These are phyloP conservation scores for Boletus eberwhitei DNA, from an alignment of 768 basidiomycete genomes.

Conservation along the genomic window DNA sequence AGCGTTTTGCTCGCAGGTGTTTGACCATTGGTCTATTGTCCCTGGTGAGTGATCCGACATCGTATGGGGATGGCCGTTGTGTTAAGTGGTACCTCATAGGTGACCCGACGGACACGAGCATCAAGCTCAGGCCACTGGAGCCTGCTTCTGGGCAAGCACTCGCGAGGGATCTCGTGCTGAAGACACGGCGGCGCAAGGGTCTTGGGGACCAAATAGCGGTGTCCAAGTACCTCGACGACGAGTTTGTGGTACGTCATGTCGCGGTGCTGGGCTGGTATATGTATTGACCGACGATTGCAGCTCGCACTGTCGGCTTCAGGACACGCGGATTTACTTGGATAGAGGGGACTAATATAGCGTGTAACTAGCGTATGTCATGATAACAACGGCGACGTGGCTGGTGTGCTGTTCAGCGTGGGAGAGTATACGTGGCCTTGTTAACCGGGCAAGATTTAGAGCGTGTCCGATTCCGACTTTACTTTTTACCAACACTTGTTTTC, in stretches of 20 bases:
- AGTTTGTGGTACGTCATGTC: constrained; percentile 73
- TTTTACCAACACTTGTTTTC: constrained; percentile 30
- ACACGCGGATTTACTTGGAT: constrained; percentile 88
- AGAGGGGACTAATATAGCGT: constrained; percentile 19
- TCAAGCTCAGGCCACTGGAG: constrained; percentile 93
- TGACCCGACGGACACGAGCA: constrained; percentile 96
- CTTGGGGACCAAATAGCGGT: constrained; percentile 96
- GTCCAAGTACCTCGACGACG: constrained; percentile 95
- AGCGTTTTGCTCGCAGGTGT: constrained; percentile 96
- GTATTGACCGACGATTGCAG: constrained; percentile 38
- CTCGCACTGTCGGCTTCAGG: constrained; percentile 92
- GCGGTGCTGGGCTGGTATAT: background rate
- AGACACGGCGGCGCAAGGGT: constrained; percentile 94
- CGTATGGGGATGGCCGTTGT: background rate
- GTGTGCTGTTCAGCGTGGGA: constrained; percentile 31
- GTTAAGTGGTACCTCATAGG: constrained; percentile 42
- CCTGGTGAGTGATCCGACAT: constrained; percentile 59
- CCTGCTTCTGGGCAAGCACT: constrained; percentile 96
- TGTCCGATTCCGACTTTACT: constrained; percentile 9
- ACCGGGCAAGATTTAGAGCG: constrained; percentile 36
- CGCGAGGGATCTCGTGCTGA: constrained; percentile 91
- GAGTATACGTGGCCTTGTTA: constrained; percentile 44
- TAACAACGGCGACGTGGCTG: background rate
- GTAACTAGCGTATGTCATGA: constrained; percentile 7
- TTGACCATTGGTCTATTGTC: constrained; percentile 99